A percentile compares a stretch with the other conserved stretches of the same genome.
phyloP scores from a whole-genome alignment of 108 stramenopile species.

The Ochromonas danica region DNA sequence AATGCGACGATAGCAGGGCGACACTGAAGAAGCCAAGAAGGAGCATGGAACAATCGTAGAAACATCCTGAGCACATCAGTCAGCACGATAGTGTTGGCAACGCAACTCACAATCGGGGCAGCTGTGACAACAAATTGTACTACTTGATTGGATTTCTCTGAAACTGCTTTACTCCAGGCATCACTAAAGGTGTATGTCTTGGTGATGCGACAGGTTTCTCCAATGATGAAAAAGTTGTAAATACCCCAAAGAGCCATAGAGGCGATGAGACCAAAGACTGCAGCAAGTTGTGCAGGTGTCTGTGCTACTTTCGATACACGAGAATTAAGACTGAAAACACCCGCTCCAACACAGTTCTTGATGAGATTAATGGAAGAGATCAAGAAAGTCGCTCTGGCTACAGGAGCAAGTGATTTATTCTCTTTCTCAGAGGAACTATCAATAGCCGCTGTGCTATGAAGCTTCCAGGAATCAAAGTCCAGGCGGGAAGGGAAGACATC shows the following conservation, averaged over 20 bases:
- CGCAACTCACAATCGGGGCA: conserved; percentile 5
- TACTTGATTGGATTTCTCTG: not conserved
- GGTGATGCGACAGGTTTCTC: conserved; percentile 2
- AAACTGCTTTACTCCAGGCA: not conserved
- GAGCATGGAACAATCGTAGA: not conserved
- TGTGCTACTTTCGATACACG: not conserved
- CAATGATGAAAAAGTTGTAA: conserved; percentile 13
- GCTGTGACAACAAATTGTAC: not conserved
- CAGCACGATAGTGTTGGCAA: conserved; percentile 5
- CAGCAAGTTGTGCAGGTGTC: not conserved
- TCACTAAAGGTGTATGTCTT: not conserved
- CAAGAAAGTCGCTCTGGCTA: not conserved
- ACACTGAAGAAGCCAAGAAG: not conserved
- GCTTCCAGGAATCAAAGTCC: too few species aligned
- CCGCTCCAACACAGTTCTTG: conserved; percentile 26
- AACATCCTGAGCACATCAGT: not conserved
- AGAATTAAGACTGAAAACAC: conserved; percentile 7
- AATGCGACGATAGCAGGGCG: not conserved
- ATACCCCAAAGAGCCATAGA: not conserved
- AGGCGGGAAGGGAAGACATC: too few species aligned
- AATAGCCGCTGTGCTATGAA: too few species aligned
- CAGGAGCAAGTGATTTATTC: too few species aligned
- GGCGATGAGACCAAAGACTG: not conserved
- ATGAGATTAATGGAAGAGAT: not conserved
- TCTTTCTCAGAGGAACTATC: too few species aligned